Base-by-base conservation (phyloP, 1,139 yeast species). In the Arxiozyma slooffiae region DNA sequence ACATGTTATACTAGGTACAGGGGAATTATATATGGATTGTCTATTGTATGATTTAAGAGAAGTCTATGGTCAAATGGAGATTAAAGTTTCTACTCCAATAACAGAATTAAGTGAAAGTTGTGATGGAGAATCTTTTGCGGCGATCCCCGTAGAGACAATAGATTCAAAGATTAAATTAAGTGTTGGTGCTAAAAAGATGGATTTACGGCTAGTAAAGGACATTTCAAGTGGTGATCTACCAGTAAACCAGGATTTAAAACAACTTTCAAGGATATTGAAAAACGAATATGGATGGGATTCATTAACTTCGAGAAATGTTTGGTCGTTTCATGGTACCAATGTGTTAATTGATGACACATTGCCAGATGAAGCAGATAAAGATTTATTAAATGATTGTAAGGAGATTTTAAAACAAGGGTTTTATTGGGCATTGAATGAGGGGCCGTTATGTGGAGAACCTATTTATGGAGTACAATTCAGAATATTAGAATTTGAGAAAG, bases 381-480 rank as follows among this genome's bases (percentile, higher is more conserved):
- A 68, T 18, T 53, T 72, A n/a, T 63, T 88, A 22, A 57, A 61
- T 3, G 53, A 50, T 4, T 55, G 77, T 23, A 81, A 79, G 54
- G 80, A 77, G 5, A 71, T 80, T 1, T 74, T 92, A 0, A 68
- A 73, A 6, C 81, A 82, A 56, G 98, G 97, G 0, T 92, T 90
- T 67, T 77, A 78, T 59, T 87, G 96, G 95, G 82, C 85, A 9
- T 74, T 79, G 0, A 74, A 80, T 51, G 96, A 88, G 60, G 98
- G 98, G 0, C 98, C 98, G 0, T 70, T 94, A 26, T 82, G 95
- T 56, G 95, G 85, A 53, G 97, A 89, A 62, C 84, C 87, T 0
- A 75, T 94, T 2, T 71, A 87, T 51, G 78, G 81, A 51, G 80
- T 85, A 5, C 81, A 79, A 56, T 88, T 92, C 67, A 80, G 80